Conservation (phyloP, 2,329 filamentous ascomycete species). For the Bimuria novae-zelandiae region DNA sequence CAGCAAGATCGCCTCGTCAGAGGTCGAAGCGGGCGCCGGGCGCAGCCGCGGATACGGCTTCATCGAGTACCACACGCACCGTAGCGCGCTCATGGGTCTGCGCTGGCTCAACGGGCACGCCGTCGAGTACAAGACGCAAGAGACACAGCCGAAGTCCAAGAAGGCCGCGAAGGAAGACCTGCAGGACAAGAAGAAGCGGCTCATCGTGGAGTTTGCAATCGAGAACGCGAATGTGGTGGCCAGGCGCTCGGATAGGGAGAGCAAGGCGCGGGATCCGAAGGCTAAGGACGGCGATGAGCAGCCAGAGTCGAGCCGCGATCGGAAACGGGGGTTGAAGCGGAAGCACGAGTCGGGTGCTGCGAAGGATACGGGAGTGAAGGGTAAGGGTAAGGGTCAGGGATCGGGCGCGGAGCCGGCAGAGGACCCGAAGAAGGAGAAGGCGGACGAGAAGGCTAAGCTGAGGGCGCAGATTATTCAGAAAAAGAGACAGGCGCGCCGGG, state of each 20-base stretch:
- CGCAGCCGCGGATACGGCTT: constrained; percentile 94
- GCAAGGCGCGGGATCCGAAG: constrained; percentile 55
- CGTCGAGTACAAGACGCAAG: constrained; percentile 57
- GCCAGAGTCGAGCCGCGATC: constrained; percentile 18
- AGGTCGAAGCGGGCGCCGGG: constrained; percentile 74
- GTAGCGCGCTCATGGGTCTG: constrained; percentile 92
- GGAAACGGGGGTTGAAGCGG: constrained; percentile 41
- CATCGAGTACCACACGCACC: constrained; percentile 92
- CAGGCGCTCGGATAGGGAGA: constrained; percentile 69
- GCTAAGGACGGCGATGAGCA: constrained; percentile 19
- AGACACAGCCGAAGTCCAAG: constrained; percentile 50
- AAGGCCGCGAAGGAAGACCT: constrained; percentile 47
- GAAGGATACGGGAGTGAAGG: constrained; percentile 17
- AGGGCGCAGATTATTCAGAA: constrained; percentile 81
- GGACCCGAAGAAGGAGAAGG: constrained; percentile 14
- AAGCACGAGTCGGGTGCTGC: constrained; percentile 41
- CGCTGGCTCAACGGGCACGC: constrained; percentile 87
- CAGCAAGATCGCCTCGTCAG: constrained; percentile 70
- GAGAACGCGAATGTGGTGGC: constrained; percentile 97
- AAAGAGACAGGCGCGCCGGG: constrained; percentile 74
- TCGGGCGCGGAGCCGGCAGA: constrained; percentile 26
- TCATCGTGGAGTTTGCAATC: constrained; percentile 97
- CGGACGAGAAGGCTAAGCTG: constrained; percentile 61
- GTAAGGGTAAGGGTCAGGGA: constrained; percentile 18
- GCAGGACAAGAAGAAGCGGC: constrained; percentile 80